Percentiles rank a stretch among this genome's conserved stretches.
Evolutionary conservation across 768 basidiomycete genomes (phyloP).

Genomic region (Exsudoporus frostii): DNA sequence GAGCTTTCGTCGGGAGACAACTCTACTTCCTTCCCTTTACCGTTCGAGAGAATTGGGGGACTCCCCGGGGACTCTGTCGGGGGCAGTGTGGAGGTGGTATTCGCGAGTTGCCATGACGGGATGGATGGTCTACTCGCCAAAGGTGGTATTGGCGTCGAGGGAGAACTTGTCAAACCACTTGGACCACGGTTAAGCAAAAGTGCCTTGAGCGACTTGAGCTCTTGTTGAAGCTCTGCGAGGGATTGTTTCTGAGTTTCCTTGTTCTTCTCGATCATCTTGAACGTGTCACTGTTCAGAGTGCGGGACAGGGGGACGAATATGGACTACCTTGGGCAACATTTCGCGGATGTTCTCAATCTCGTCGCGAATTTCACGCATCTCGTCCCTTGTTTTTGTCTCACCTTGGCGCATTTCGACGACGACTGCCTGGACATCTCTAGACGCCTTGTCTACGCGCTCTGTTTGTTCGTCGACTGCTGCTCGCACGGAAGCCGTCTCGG

Average conservation of each 20-base stretch:
- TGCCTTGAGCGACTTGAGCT: conserved; percentile 91
- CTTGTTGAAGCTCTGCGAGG: conserved; percentile 84
- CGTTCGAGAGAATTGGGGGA: conserved; percentile 30
- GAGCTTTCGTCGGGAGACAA: conserved; percentile 10
- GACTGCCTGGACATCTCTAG: conserved; percentile 66
- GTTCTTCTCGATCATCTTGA: conserved; percentile 91
- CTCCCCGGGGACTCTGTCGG: conserved; percentile 11
- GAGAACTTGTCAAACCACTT: conserved; percentile 40
- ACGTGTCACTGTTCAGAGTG: neutral
- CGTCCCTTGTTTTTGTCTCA: conserved; percentile 76
- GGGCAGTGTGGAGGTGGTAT: conserved; percentile 26
- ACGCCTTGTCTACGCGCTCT: conserved; percentile 65
- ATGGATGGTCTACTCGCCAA: conserved; percentile 66
- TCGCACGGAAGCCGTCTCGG: conserved; percentile 70
- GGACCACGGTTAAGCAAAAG: conserved; percentile 76
- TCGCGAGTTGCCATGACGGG: conserved; percentile 87
- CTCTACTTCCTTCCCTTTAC: conserved; percentile 61
- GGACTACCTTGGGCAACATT: conserved; percentile 84
- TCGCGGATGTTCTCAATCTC: conserved; percentile 89
- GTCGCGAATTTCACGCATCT: conserved; percentile 88
- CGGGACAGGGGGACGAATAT: neutral
- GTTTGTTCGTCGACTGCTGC: conserved; percentile 74
- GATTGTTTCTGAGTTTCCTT: conserved; percentile 83
- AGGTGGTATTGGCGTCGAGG: conserved; percentile 49
- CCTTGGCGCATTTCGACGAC: conserved; percentile 75